phyloP scores from a whole-genome alignment of 2,329 filamentous ascomycete species.

The Cylindrodendrum hubeiense region DNA sequence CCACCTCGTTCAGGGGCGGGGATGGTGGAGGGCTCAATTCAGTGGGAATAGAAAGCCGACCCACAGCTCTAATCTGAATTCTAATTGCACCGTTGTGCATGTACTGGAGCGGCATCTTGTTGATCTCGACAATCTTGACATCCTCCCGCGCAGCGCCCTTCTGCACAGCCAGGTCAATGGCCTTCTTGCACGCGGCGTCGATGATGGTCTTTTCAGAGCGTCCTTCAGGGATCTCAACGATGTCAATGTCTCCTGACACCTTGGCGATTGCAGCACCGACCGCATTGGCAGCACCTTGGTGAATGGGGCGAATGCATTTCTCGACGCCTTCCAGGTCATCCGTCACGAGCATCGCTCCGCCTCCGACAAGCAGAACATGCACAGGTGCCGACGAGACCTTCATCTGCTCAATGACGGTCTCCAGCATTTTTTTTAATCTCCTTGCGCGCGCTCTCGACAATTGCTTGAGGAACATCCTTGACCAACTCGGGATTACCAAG shows the following conservation, averaged over 20 bases:
- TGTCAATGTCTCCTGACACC: constrained; percentile 64
- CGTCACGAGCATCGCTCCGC: constrained; percentile 65
- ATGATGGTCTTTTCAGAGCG: constrained; percentile 53
- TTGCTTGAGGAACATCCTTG: constrained; percentile 34
- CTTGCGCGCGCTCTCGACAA: constrained; percentile 40
- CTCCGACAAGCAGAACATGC: constrained; percentile 68
- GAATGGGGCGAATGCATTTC: constrained; percentile 63
- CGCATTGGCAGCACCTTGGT: constrained; percentile 69
- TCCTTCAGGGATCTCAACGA: constrained; percentile 60
- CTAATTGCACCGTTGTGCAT: constrained; percentile 51
- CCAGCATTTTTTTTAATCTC: constrained; percentile 61
- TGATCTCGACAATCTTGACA: constrained; percentile 60
- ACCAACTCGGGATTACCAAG: constrained; percentile 49
- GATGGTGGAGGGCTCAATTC: constrained; percentile 41
- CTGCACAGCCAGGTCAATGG: constrained; percentile 46
- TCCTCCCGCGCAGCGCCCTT: constrained; percentile 48
- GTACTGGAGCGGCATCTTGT: constrained; percentile 56
- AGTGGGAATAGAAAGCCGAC: constrained; percentile 47
- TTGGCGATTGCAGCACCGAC: constrained; percentile 71
- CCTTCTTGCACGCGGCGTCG: constrained; percentile 53
- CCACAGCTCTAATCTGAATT: constrained; percentile 51
- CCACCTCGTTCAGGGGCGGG: constrained; percentile 18
- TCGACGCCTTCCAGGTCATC: constrained; percentile 62
- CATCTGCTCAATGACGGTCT: constrained; percentile 66
- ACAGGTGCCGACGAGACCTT: constrained; percentile 66